phyloP scores from a whole-genome alignment of 1,284 basidiomycete species.

The Prillingera fragicola region DNA sequence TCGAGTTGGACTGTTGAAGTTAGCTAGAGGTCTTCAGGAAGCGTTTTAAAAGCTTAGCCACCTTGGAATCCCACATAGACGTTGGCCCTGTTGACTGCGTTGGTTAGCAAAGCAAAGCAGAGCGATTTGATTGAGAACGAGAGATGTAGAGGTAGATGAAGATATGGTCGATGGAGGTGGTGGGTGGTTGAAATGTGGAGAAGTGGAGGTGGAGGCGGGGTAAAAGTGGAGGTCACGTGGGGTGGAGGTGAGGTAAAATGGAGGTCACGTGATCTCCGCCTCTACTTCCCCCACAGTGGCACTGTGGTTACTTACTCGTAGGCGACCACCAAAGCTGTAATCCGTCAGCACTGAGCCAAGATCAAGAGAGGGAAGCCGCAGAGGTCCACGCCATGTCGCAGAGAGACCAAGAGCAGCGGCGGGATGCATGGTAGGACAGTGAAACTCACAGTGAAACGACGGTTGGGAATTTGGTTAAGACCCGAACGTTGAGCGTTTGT shows the following conservation, averaged over 20 bases:
- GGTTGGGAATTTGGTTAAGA: conserved; percentile 79
- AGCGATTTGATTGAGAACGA: background rate
- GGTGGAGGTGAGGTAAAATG: too few species aligned
- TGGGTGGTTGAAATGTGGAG: background rate
- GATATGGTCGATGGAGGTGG: conserved; percentile 79
- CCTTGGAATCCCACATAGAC: conserved; percentile 57
- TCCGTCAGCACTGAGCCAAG: too few species aligned
- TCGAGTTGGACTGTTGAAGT: conserved; percentile 78
- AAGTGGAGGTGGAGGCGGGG: background rate
- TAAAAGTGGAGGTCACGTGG: background rate
- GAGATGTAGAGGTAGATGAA: conserved; percentile 71
- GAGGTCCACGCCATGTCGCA: too few species aligned
- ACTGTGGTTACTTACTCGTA: conserved; percentile 24
- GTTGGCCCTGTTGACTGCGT: conserved; percentile 80
- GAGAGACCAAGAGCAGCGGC: too few species aligned
- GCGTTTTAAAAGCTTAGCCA: background rate
- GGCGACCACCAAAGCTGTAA: conserved; percentile 99
- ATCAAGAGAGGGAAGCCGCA: too few species aligned
- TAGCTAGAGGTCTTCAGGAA: background rate
- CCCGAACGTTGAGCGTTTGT: conserved; percentile 64
- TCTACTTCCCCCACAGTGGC: too few species aligned
- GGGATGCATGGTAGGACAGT: too few species aligned
- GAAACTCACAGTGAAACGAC: too few species aligned
- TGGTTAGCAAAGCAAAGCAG: conserved; percentile 51
- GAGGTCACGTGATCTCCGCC: too few species aligned